Evolutionary conservation across 2,329 filamentous ascomycete genomes (phyloP).

Genomic region (Cryphonectria carpinicola): DNA sequence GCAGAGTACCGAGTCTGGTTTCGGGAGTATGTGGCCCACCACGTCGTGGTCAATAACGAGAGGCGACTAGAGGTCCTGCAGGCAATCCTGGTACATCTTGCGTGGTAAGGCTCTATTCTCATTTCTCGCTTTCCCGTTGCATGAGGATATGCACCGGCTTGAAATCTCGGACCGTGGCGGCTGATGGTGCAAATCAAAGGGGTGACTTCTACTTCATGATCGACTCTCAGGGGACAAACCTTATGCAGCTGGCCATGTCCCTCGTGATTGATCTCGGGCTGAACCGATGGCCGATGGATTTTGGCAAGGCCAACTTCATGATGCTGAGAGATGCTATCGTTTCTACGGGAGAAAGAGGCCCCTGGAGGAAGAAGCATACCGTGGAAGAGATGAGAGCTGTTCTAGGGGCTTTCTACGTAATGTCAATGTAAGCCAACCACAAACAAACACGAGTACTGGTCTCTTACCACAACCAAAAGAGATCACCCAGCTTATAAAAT

Average conservation of each 20-base stretch:
- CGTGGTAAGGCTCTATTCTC: slow-evolving; percentile 38
- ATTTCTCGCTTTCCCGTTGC: background rate
- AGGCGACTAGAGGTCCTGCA: slow-evolving; percentile 43
- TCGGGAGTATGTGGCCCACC: slow-evolving; percentile 41
- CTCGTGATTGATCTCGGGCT: slow-evolving; percentile 45
- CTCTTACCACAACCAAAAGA: background rate
- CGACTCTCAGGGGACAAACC: slow-evolving; percentile 41
- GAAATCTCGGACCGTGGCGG: background rate
- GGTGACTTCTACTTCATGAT: slow-evolving; percentile 45
- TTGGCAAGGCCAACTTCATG: slow-evolving; percentile 33
- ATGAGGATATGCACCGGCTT: background rate
- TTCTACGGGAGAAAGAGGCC: slow-evolving; percentile 28
- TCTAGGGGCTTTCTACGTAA: slow-evolving; percentile 46
- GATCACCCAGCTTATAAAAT: background rate
- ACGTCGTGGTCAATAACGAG: slow-evolving; percentile 44
- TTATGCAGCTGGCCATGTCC: slow-evolving; percentile 45
- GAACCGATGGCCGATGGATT: slow-evolving; percentile 35
- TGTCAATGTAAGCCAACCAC: slow-evolving; percentile 36
- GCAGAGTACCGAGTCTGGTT: slow-evolving; percentile 42
- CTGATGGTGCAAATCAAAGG: slow-evolving; percentile 33
- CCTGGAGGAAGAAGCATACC: slow-evolving; percentile 34
- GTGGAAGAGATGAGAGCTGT: slow-evolving; percentile 45
- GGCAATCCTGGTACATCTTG: slow-evolving; percentile 42
- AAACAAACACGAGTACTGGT: background rate
- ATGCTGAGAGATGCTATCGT: slow-evolving; percentile 41